These are phyloP conservation scores for Yamagishiella unicocca DNA, from an alignment of 139 green algal species.

Conservation along the genomic window DNA sequence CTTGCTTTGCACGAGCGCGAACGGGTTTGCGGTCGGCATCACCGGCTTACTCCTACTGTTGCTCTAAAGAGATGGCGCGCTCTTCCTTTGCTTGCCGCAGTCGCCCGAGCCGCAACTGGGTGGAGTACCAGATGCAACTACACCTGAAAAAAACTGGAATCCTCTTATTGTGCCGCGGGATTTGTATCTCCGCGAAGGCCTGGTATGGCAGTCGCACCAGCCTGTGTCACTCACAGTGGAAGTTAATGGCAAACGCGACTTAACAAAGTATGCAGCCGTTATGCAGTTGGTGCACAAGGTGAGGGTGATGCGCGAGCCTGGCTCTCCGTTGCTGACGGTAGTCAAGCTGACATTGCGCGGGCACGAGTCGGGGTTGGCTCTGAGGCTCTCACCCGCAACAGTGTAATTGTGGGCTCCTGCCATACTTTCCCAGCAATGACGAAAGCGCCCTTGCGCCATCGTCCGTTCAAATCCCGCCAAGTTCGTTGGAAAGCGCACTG, in stretches of 20 bases:
- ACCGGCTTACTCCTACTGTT: background rate
- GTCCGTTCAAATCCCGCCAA: too few relatives aligned
- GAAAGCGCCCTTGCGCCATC: too few relatives aligned
- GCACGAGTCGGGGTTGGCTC: too few relatives aligned
- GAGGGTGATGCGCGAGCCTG: background rate
- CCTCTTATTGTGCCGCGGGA: background rate
- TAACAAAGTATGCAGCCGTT: slow-evolving; percentile 40
- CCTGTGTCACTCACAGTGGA: slow-evolving; percentile 30
- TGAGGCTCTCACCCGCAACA: too few relatives aligned
- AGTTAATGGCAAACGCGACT: slow-evolving; percentile 20
- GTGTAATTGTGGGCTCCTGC: too few relatives aligned
- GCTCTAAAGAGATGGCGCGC: background rate
- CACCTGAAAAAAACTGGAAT: slow-evolving; percentile 6
- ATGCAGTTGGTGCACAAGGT: slow-evolving; percentile 28
- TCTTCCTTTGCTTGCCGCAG: background rate
- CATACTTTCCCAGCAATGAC: too few relatives aligned
- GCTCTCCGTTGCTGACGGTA: too few relatives aligned
- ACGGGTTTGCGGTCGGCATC: too few relatives aligned
- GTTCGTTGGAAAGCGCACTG: too few relatives aligned
- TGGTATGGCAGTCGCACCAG: background rate
- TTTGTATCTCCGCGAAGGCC: slow-evolving; percentile 2
- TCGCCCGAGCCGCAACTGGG: background rate
- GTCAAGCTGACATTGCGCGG: too few relatives aligned
- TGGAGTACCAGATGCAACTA: background rate
- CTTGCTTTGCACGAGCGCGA: background rate